These are phyloP conservation scores for Hibiscus tridactylites DNA, from an alignment of 345 rosid genomes.

Conservation along the genomic window DNA sequence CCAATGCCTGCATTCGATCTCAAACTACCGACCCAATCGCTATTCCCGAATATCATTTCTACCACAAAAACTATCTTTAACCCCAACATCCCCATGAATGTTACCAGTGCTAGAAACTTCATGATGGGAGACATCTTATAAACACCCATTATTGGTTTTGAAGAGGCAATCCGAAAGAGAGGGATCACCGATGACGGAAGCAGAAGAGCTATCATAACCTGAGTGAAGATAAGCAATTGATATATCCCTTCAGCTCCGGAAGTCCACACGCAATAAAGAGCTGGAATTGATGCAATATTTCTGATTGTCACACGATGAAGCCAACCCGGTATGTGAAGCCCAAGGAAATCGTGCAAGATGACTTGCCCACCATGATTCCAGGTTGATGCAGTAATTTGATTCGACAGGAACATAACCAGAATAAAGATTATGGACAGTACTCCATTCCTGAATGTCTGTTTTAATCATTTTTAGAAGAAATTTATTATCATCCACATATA, in stretches of 20 bases:
- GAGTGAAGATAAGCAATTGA: conserved; percentile 73
- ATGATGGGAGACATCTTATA: conserved; percentile 65
- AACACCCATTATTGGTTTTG: conserved; percentile 76
- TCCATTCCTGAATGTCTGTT: conserved; percentile 65
- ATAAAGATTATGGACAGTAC: conserved; percentile 49
- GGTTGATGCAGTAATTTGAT: conserved; percentile 66
- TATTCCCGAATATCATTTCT: conserved; percentile 81
- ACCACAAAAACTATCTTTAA: conserved; percentile 69
- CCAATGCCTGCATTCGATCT: conserved; percentile 55
- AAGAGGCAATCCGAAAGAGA: conserved; percentile 79
- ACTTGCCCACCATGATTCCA: conserved; percentile 82
- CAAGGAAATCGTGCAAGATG: conserved; percentile 62
- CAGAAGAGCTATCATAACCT: conserved; percentile 76
- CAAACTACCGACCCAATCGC: conserved; percentile 90
- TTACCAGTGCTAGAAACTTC: conserved; percentile 54
- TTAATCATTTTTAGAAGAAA: conserved; percentile 7
- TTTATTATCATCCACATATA: conserved; percentile 11
- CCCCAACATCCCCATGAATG: conserved; percentile 65
- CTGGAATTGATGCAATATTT: conserved; percentile 71
- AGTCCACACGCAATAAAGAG: conserved; percentile 79
- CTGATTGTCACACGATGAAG: conserved; percentile 83
- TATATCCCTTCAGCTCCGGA: conserved; percentile 86
- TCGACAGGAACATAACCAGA: conserved; percentile 53
- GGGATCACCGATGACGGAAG: conserved; percentile 93
- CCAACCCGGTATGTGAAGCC: conserved; percentile 84